Conservation (phyloP, 1,284 basidiomycete genomes). For the Mycena citricolor region DNA sequence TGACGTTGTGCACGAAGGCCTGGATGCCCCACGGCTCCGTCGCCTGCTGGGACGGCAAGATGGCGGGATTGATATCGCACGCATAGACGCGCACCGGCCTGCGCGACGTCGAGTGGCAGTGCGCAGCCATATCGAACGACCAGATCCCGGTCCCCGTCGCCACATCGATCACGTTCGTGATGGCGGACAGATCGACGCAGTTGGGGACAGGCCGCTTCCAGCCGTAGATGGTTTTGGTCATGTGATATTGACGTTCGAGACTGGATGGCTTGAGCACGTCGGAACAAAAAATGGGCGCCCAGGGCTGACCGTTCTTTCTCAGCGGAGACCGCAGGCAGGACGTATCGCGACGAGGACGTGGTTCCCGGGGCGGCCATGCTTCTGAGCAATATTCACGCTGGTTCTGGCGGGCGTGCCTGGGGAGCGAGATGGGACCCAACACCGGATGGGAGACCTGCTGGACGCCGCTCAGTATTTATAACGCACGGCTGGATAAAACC, state of each 20-base stretch:
- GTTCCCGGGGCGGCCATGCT: no score
- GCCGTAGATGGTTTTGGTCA: conserved; percentile 1
- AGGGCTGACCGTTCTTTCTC: background rate
- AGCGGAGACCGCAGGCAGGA: background rate
- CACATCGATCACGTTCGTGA: background rate
- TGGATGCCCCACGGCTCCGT: no score
- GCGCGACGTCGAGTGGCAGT: background rate
- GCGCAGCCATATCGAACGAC: background rate
- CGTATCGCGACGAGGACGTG: no score
- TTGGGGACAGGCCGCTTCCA: conserved; percentile 2
- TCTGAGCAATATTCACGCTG: no score
- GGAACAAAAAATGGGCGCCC: background rate
- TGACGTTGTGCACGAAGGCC: conserved; percentile 7
- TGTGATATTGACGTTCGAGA: background rate
- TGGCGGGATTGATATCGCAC: no score
- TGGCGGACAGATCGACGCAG: background rate
- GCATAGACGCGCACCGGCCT: no score
- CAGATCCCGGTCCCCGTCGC: background rate
- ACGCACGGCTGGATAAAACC: no score
- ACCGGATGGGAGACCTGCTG: no score
- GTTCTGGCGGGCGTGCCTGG: no score
- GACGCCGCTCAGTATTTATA: no score
- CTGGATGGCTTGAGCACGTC: background rate
- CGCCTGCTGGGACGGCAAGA: no score
- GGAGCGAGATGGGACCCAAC: no score